These are phyloP conservation scores for Fusarium abutilonis DNA, from an alignment of 2,329 filamentous ascomycete species.

Conservation along the genomic window DNA sequence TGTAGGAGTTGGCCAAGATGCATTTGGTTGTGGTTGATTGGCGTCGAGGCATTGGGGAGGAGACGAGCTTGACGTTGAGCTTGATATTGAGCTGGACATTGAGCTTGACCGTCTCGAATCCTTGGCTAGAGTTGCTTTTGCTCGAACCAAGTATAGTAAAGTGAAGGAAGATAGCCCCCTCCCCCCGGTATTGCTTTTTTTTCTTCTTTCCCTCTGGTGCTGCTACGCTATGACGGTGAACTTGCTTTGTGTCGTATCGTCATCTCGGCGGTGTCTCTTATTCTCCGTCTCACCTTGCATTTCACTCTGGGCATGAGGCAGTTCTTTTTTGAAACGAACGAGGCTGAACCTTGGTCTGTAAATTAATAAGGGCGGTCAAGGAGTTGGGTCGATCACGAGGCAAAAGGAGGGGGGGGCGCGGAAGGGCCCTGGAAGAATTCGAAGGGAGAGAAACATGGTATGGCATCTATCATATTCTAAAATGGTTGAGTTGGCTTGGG, in stretches of 20 bases:
- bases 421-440: background rate
- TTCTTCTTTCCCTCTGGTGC: background rate
- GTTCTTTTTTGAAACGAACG: conserved; percentile 2
- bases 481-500: no score
- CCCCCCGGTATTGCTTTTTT: conserved; percentile 5
- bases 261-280: conserved; percentile 16
- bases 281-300: conserved; percentile 6
- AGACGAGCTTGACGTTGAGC: background rate
- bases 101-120: conserved; percentile 4
- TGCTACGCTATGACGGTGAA: conserved; percentile 1
- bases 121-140: conserved; percentile 9
- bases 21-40: conserved; percentile 19
- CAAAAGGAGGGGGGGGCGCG: background rate
- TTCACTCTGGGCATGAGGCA: conserved; percentile 1
- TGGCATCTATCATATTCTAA: no score
- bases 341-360: background rate
- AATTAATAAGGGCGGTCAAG: conserved; percentile 32
- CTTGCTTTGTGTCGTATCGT: conserved; percentile 30
- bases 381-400: conserved; percentile 18
- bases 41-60: conserved; percentile 5
- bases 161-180: background rate
- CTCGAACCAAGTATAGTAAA: background rate
- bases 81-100: background rate
- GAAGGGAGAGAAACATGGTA: conserved; percentile 5
- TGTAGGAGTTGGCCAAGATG: conserved; percentile 2